These are phyloP conservation scores for Saksenaea oblongispora DNA, from an alignment of 371 early-diverging fungal species.

Conservation along the genomic window DNA sequence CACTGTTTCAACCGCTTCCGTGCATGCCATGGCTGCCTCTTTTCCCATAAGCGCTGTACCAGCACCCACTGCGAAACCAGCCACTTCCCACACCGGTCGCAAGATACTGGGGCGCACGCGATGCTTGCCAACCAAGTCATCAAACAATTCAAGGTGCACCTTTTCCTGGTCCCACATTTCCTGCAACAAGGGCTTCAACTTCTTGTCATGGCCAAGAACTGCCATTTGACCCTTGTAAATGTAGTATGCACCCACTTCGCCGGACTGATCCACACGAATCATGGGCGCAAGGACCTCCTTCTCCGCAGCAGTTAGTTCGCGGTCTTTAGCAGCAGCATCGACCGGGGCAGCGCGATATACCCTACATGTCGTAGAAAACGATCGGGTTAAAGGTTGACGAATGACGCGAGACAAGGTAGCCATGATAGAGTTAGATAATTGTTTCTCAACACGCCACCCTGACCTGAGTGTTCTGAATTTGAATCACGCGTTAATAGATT, in stretches of 20 bases:
- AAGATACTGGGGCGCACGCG: slow-evolving; percentile 87
- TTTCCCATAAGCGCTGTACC: slow-evolving; percentile 90
- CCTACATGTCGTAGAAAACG: background rate
- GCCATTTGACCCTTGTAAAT: slow-evolving; percentile 95
- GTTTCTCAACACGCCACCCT: background rate
- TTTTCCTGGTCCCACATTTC: slow-evolving; percentile 98
- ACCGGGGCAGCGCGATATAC: background rate
- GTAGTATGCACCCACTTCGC: slow-evolving; percentile 94
- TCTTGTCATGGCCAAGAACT: slow-evolving; percentile 75
- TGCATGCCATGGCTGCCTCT: slow-evolving; percentile 97
- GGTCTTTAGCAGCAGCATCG: background rate
- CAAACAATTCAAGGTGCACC: slow-evolving; percentile 78
- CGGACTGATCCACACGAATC: slow-evolving; percentile 96
- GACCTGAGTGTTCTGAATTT: too few relatives aligned
- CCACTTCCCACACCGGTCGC: slow-evolving; percentile 85
- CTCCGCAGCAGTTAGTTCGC: slow-evolving; percentile 29
- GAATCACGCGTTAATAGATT: too few relatives aligned
- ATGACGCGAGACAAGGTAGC: background rate
- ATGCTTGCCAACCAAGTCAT: slow-evolving; percentile 71
- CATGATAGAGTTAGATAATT: background rate
- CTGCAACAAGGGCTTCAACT: slow-evolving; percentile 71
- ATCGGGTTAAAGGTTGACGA: background rate
- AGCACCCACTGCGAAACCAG: slow-evolving; percentile 87
- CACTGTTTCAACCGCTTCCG: slow-evolving; percentile 97
- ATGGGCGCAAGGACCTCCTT: slow-evolving; percentile 54